Evolutionary conservation across 2,329 filamentous ascomycete species (phyloP), one percentile per base, ranked within the genome.

Genomic region (Hyphodiscus sp.): DNA sequence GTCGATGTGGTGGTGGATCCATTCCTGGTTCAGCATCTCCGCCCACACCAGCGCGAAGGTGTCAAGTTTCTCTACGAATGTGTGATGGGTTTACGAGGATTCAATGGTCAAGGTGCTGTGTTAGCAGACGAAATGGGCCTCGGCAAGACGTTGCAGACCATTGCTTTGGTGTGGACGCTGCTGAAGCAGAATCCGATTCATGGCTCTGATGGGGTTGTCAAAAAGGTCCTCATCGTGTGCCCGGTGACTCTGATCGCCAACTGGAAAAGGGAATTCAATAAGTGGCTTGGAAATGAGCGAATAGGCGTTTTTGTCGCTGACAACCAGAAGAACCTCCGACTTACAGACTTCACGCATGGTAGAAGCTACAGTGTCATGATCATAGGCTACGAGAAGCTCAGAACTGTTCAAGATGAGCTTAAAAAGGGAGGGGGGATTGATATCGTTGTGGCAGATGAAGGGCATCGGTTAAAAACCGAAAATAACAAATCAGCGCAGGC

Each of bases 401-500:
- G 83, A 47, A 77, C 75, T 4, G 79, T 88, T 1, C 80, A 86
- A 57, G 82, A 83, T 49, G 82, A 85, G 49, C 69, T 89, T 45
- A 78, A 81, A 57, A 81, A 81, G 62, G 81, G 80, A 7, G 69
- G 72, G 51, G 79, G 80, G 1, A 80, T 89, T 47, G 86, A 89
- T 63, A 85, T 96, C 63, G 96, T 99, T 64, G 91, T 99, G 62
- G 95, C 97, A 51, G 92, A 99, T 63, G 94, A 99, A 71, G 94
- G 94, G 0, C 94, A 99, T 68, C 87, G 94, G 1, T 85, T 99
- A 76, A 99, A 99, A 74, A 99, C 97, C 58, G 86, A 96, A 60
- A 91, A 96, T 49, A 95, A 92, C 43, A 89, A 90, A 57, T 78
- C 97, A 0, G 96, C 96, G 56, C 87, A 90, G 50, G 91, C 92